Evolutionary conservation across 2,329 filamentous ascomycete genomes (phyloP).

Genomic region (Colletotrichum navitas): DNA sequence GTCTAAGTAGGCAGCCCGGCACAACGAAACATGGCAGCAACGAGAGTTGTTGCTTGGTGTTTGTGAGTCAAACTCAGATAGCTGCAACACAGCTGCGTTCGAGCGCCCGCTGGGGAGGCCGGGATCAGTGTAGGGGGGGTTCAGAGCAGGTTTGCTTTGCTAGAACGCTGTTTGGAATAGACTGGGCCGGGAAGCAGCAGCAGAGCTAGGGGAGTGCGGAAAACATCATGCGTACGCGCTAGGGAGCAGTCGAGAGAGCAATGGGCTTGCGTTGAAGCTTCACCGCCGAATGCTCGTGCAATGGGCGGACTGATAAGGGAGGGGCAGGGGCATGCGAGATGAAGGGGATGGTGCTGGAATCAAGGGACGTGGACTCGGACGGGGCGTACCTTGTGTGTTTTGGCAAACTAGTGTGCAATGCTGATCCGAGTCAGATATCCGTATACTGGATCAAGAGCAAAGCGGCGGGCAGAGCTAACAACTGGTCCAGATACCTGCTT

Average conservation of each 20-base stretch:
- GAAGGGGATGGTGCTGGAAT: conserved; percentile 6
- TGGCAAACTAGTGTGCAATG: conserved; percentile 34
- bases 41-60: conserved; percentile 40
- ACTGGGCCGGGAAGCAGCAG: conserved; percentile 15
- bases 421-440: conserved; percentile 40
- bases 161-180: conserved; percentile 11
- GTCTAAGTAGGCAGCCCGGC: conserved; percentile 35
- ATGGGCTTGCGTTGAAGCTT: conserved; percentile 35
- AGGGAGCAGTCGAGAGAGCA: conserved; percentile 37
- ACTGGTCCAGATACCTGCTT: conserved; percentile 38
- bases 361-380: conserved; percentile 30
- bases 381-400: conserved; percentile 42
- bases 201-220: conserved; percentile 12
- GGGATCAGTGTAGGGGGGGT: conserved; percentile 21
- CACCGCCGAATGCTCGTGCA: conserved; percentile 42
- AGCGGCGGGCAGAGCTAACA: conserved; percentile 35
- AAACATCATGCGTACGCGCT: conserved; percentile 17
- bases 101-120: conserved; percentile 31
- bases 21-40: conserved; percentile 36
- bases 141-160: conserved; percentile 30
- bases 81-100: conserved; percentile 26
- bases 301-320: conserved; percentile 40
- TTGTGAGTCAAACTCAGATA: conserved; percentile 37
- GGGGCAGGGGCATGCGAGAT: conserved; percentile 26
- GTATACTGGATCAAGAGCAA: conserved; percentile 40